Conservation (phyloP, 257 asterid genomes). For the Capsicum baccatum region DNA sequence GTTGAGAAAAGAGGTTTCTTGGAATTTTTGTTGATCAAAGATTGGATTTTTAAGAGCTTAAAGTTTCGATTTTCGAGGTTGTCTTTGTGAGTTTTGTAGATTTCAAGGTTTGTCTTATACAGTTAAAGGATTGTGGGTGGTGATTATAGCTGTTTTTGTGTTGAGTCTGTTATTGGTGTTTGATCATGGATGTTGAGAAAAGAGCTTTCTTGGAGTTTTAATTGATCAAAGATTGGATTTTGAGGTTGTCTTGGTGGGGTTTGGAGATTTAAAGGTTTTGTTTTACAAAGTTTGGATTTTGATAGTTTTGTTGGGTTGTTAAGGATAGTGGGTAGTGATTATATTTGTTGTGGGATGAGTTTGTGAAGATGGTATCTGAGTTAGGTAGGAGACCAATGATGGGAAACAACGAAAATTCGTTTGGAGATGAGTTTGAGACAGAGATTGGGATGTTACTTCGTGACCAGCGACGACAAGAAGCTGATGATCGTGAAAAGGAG, state of each 20-base stretch:
- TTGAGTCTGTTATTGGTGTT: neutral
- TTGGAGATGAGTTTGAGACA: conserved; percentile 82
- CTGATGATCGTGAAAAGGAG: conserved; percentile 88
- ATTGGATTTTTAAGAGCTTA: conserved; percentile 24
- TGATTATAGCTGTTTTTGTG: neutral
- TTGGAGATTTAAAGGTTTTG: neutral
- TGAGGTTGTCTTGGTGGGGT: conserved; percentile 3
- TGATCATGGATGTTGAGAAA: neutral
- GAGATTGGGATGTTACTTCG: conserved; percentile 79
- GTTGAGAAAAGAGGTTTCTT: neutral
- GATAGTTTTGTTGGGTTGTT: neutral
- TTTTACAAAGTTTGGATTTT: neutral
- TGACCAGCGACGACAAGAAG: conserved; percentile 74
- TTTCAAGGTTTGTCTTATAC: neutral
- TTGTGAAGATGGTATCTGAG: conserved; percentile 67
- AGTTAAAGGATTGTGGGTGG: neutral
- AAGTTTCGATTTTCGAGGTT: conserved; percentile 18
- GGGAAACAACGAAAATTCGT: conserved; percentile 72
- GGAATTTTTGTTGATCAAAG: neutral
- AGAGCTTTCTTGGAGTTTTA: neutral
- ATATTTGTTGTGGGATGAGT: conserved; percentile 16
- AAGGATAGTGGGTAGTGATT: conserved; percentile 4
- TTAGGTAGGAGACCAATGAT: conserved; percentile 75
- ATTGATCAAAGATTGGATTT: conserved; percentile 19
- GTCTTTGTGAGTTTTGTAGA: neutral